Percentiles rank a stretch among this genome's conserved stretches.
These are phyloP conservation scores for Avicennia marina DNA, from an alignment of 257 asterid genomes.

Conservation along the genomic window DNA sequence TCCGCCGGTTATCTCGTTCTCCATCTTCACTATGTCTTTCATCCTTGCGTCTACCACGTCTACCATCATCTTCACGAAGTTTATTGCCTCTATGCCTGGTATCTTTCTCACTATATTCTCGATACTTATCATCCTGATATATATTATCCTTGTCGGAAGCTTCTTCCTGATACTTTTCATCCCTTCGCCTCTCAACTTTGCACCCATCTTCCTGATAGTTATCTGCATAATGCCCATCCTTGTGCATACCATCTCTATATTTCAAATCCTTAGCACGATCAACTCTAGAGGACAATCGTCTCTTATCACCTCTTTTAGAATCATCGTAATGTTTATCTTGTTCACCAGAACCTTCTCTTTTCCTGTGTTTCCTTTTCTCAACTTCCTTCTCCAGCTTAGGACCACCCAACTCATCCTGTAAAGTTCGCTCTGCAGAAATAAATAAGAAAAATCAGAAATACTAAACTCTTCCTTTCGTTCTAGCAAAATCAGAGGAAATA, in stretches of 20 bases:
- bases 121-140: slow-evolving; percentile 42
- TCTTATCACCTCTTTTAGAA: slow-evolving; percentile 56
- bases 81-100: slow-evolving; percentile 50
- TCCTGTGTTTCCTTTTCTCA: slow-evolving; percentile 55
- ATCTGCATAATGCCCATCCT: slow-evolving; percentile 47
- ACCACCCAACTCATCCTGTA: slow-evolving; percentile 46
- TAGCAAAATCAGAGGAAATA: not conserved
- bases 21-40: slow-evolving; percentile 49
- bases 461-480: not conserved
- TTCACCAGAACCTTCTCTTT: slow-evolving; percentile 62
- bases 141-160: slow-evolving; percentile 43
- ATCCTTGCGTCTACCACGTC: slow-evolving; percentile 51
- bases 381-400: slow-evolving; percentile 58
- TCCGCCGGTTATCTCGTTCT: slow-evolving; percentile 47
- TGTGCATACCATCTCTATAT: slow-evolving; percentile 60
- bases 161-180: slow-evolving; percentile 55
- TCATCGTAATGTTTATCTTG: slow-evolving; percentile 55
- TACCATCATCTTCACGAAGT: slow-evolving; percentile 50
- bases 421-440: slow-evolving; percentile 37
- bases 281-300: slow-evolving; percentile 47
- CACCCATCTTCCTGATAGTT: slow-evolving; percentile 53
- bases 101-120: slow-evolving; percentile 61
- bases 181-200: slow-evolving; percentile 61
- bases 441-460: slow-evolving; percentile 15
- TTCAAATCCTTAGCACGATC: slow-evolving; percentile 70